phyloP scores from a whole-genome alignment of 2,329 filamentous ascomycete species.

The Grosmannia serpens region DNA sequence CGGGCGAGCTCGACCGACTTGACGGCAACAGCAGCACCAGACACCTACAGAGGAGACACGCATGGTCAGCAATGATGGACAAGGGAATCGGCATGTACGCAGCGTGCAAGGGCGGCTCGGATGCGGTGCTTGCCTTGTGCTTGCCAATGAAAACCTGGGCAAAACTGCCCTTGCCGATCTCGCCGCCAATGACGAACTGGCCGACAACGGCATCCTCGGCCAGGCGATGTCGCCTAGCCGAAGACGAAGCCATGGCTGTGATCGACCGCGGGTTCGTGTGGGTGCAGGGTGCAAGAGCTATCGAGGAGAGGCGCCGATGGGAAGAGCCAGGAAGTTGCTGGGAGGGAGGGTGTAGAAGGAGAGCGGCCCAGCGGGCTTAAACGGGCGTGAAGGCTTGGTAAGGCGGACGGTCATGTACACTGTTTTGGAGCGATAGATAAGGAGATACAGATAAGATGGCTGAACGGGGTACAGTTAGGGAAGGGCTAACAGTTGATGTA shows the following conservation, averaged over 20 bases:
- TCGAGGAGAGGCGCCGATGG: background rate
- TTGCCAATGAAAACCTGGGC: constrained; percentile 85
- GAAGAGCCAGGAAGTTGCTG: background rate
- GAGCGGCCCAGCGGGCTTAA: constrained; percentile 8
- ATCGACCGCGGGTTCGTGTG: background rate
- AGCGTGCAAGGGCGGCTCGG: background rate
- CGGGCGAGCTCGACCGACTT: constrained; percentile 89
- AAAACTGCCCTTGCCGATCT: constrained; percentile 97
- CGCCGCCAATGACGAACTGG: constrained; percentile 24
- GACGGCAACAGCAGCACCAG: constrained; percentile 77
- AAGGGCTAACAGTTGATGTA: background rate
- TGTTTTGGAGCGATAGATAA: constrained; percentile 7
- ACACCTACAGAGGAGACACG: constrained; percentile 41
- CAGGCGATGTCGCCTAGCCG: constrained; percentile 6
- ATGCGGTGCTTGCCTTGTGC: constrained; percentile 54
- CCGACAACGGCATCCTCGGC: constrained; percentile 13
- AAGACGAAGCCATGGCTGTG: constrained; percentile 8
- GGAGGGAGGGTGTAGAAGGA: background rate
- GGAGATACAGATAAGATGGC: constrained; percentile 10
- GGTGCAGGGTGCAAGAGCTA: background rate
- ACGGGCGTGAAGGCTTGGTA: constrained; percentile 3
- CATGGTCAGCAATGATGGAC: background rate
- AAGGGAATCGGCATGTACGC: background rate
- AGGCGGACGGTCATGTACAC: constrained; percentile 7
- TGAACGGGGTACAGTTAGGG: background rate